phyloP scores from a whole-genome alignment of 768 basidiomycete species.

The Pleurotus tuber-regium region DNA sequence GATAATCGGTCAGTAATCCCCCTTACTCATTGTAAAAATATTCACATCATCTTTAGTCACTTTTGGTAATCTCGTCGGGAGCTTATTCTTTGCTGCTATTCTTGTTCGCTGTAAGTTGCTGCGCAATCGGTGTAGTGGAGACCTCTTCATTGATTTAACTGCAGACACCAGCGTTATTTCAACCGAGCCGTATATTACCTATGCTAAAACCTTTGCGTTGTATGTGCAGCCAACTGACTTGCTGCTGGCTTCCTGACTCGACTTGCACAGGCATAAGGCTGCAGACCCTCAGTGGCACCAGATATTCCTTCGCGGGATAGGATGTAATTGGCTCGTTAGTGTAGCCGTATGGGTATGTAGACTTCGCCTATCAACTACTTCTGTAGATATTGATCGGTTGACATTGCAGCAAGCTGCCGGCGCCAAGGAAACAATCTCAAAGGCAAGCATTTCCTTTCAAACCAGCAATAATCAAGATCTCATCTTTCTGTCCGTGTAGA shows the following conservation, averaged over 20 bases:
- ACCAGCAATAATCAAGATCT: neutral
- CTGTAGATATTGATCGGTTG: neutral
- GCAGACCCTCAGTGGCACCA: conserved; percentile 66
- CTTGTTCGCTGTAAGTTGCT: conserved; percentile 60
- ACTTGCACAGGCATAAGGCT: conserved; percentile 51
- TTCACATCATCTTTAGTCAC: conserved; percentile 38
- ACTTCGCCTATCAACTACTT: neutral
- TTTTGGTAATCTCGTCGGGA: conserved; percentile 68
- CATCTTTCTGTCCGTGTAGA: conserved; percentile 24
- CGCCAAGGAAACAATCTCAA: conserved; percentile 66
- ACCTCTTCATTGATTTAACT: neutral
- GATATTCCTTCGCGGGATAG: conserved; percentile 71
- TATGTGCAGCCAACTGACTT: conserved; percentile 29
- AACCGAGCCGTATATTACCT: conserved; percentile 52
- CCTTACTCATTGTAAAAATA: neutral
- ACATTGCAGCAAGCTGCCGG: conserved; percentile 60
- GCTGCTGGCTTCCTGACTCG: neutral
- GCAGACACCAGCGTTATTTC: conserved; percentile 62
- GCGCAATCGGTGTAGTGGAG: neutral
- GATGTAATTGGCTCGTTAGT: conserved; percentile 76
- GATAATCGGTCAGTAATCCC: conserved; percentile 49
- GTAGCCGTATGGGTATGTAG: conserved; percentile 67
- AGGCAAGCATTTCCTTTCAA: conserved; percentile 32
- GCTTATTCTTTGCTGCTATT: conserved; percentile 66
- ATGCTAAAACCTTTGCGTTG: conserved; percentile 55